Base-by-base conservation (phyloP, 495 filamentous ascomycete species). In the Penicillium lagena region DNA sequence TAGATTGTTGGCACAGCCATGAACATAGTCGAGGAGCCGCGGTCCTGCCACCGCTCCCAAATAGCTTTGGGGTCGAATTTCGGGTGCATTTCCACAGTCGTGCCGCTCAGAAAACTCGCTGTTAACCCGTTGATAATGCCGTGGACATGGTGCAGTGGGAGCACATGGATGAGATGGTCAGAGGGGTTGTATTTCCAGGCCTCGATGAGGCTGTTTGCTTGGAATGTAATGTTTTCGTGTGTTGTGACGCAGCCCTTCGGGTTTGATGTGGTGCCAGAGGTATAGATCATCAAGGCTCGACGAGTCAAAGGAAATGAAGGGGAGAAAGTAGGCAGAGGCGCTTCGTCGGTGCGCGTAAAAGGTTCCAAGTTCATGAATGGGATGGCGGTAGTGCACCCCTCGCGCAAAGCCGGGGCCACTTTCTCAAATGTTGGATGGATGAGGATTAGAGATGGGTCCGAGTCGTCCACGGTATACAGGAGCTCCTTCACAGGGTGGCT, bases 1-100 rank as follows among this genome's bases (percentile, higher is more conserved):
- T 73, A 73, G 43, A 73, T 70, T 14, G 70, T 73, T 10, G 70
- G 70, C 9, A 73, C 70, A 29, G 64, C 69, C 52, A 72, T 63
- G 49, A 72, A 71, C 62, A 70, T 60, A 28, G 66, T 70, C 14
- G 67, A 67, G 6, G 65, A 63, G 34, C 55, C 60, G 3, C 47
- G 40, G 15, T 63, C 60, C 42, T 64, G 55, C 68, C 68, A 72
- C 14, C 68, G 62, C 31, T 45, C 50, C 68, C 68, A 72, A 49
- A 71, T 71, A n/a, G 54, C 52, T 42, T 55, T 56, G 0, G 69
- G 66, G 37, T 72, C 69, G 40, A 73, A 73, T 35, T 71, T 71
- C 0, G 64, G 56, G 39, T 71, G 60, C 66, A 73, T 70, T 46
- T 71, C 67, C 13, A 73, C 66, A 0, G 64, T 67, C 9, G 57